Evolutionary conservation across 192 early-diverging fungal genomes (phyloP).

Genomic region (Nowakowskiella sp.): DNA sequence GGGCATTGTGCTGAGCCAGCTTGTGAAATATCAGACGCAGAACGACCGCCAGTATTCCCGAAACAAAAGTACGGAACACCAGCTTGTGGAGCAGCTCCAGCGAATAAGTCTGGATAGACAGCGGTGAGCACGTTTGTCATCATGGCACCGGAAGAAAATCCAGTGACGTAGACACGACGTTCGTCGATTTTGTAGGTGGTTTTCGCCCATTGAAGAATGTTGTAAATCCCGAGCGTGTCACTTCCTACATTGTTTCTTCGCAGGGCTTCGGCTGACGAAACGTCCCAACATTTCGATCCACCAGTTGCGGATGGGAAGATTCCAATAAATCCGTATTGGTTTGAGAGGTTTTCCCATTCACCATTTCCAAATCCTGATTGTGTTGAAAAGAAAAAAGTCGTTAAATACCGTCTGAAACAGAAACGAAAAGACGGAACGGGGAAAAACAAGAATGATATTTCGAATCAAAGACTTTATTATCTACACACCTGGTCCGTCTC

Average conservation of each 20-base stretch:
- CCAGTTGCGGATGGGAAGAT: too few species aligned
- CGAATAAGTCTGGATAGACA: conserved; percentile 1
- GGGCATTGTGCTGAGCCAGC: not conserved
- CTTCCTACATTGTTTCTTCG: too few species aligned
- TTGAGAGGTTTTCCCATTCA: not conserved
- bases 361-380: too few species aligned
- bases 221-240: conserved; percentile 1
- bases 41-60: not conserved
- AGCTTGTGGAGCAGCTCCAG: not conserved
- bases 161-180: conserved; percentile 7
- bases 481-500: too few species aligned
- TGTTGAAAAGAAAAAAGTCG: too few species aligned
- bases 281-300: too few species aligned
- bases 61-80: not conserved
- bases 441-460: too few species aligned
- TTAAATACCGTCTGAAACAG: too few species aligned
- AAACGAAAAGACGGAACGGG: too few species aligned
- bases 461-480: too few species aligned
- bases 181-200: conserved; percentile 6
- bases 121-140: conserved; percentile 6
- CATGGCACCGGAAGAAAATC: conserved; percentile 6
- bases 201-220: conserved; percentile 6
- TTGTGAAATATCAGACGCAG: too few species aligned
- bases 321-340: not conserved
- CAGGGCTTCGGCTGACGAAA: too few species aligned